Evolutionary conservation across 108 stramenopile species (phyloP), one percentile per base, ranked within the genome.

Genomic region (Schizochytrium sp.): DNA sequence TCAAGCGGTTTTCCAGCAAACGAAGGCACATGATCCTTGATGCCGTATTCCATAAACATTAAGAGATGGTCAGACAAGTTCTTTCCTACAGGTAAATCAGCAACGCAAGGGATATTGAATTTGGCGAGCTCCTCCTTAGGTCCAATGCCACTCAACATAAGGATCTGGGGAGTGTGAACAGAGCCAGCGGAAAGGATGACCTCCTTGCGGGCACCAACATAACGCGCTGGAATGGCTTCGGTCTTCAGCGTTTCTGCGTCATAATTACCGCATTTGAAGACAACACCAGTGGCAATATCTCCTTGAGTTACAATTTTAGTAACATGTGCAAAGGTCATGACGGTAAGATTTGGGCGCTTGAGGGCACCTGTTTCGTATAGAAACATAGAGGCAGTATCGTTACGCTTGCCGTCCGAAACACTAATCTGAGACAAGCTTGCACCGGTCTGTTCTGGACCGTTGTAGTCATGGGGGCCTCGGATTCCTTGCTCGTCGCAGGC

Each of bases 131-230:
- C 73, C 4, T 89, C 90, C 4, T 56, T 53, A 46, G 90, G 89
- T 17, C 95, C 94, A 49, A 96, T 91, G 38, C 95, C 96, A 17
- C 93, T 92, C 56, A 59, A 55, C 90, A 91, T 89, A 3, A 96
- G 90, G 56, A 96, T 64, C 89, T 96, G 95, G 50, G 95, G 95
- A 28, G 95, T 92, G 58, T 87, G 88, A 59, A 95, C 90, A 40
- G 95, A 92, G 46, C 96, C 96, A 4, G 93, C 91, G 40, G 93
- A 76, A 42, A 95, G 56, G 15, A 96, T 94, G 53, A 96, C 95
- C 91, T 95, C 94, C 61, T 91, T 83, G 0, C 53, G 47, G 38
- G 76, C 76, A 5, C n/a, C 53, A 1, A 83, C 76, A 28, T 55
- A 83, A n/a, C 76, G 76, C 15, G 47, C n/a, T 5, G 76, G 76